A percentile compares a stretch with the other conserved stretches of the same genome.
phyloP scores from a whole-genome alignment of 2,329 filamentous ascomycete genomes.

The Fusarium piperis region DNA sequence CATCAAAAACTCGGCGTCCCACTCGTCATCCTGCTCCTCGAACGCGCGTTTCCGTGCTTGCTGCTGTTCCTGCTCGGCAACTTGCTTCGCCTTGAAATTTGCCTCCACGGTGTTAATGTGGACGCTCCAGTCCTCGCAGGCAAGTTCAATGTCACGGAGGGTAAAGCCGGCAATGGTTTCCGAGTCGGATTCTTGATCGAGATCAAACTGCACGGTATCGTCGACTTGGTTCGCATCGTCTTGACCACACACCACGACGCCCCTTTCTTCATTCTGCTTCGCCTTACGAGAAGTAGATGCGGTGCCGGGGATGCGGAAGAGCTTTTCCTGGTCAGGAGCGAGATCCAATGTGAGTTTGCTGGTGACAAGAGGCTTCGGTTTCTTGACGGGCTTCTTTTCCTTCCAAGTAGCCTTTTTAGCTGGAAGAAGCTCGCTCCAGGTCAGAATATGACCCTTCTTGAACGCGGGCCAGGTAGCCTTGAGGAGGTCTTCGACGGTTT shows the following conservation, averaged over 20 bases:
- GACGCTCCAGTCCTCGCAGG: constrained; percentile 87
- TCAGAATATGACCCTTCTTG: constrained; percentile 76
- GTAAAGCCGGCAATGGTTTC: constrained; percentile 79
- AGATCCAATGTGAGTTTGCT: constrained; percentile 91
- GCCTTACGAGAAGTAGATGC: constrained; percentile 63
- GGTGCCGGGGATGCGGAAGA: constrained; percentile 79
- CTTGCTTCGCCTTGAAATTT: constrained; percentile 47
- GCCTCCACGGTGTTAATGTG: constrained; percentile 62
- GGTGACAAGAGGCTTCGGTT: constrained; percentile 82
- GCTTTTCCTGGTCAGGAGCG: constrained; percentile 84
- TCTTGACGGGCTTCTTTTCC: constrained; percentile 80
- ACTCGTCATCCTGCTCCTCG: constrained; percentile 66
- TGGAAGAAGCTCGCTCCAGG: constrained; percentile 85
- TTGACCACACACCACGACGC: constrained; percentile 57
- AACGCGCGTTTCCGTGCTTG: constrained; percentile 46
- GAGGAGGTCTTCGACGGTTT: constrained; percentile 79
- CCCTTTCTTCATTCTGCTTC: constrained; percentile 64
- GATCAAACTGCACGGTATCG: constrained; percentile 54
- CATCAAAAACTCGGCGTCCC: constrained; percentile 69
- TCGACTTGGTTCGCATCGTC: constrained; percentile 50
- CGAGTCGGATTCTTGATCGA: constrained; percentile 63
- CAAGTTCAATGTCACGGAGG: constrained; percentile 82
- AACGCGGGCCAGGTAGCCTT: constrained; percentile 85
- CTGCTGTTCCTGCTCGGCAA: constrained; percentile 45
- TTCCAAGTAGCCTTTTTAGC: constrained; percentile 81